phyloP scores from a whole-genome alignment of 306 rosid species.

The Rosa rugosa region DNA sequence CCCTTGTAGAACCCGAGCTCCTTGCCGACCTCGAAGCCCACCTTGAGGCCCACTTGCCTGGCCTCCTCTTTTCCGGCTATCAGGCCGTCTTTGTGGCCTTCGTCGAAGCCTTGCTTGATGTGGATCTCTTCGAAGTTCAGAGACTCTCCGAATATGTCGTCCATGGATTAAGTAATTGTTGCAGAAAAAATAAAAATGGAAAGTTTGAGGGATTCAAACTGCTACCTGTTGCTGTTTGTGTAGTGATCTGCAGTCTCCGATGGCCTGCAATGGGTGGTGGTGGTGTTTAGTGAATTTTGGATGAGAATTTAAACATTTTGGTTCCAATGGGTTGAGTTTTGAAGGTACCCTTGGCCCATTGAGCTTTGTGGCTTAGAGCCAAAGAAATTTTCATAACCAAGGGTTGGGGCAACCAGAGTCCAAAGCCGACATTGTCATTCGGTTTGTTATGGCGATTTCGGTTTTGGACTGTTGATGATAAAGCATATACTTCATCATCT shows the following conservation, averaged over 20 bases:
- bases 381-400: no score
- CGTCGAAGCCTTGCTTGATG: constrained; percentile 61
- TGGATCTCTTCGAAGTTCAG: constrained; percentile 63
- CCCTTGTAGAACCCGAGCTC: constrained; percentile 79
- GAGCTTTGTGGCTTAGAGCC: not conserved
- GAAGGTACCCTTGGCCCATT: not conserved
- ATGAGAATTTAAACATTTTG: not conserved
- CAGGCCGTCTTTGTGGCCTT: constrained; percentile 59
- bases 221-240: not conserved
- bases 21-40: constrained; percentile 76
- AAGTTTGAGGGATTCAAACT: not conserved
- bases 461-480: no score
- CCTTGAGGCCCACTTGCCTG: constrained; percentile 62
- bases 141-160: constrained; percentile 58
- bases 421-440: no score
- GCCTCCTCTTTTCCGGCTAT: constrained; percentile 59
- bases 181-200: not conserved
- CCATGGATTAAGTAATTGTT: constrained; percentile 31
- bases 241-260: not conserved
- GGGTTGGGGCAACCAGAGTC: no score
- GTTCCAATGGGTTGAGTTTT: not conserved
- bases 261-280: not conserved
- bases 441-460: no score
- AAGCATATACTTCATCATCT: no score
- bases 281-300: not conserved